Evolutionary conservation across 768 basidiomycete species (phyloP), one percentile per base, ranked within the genome.

Genomic region (Collybiopsis luxurians): DNA sequence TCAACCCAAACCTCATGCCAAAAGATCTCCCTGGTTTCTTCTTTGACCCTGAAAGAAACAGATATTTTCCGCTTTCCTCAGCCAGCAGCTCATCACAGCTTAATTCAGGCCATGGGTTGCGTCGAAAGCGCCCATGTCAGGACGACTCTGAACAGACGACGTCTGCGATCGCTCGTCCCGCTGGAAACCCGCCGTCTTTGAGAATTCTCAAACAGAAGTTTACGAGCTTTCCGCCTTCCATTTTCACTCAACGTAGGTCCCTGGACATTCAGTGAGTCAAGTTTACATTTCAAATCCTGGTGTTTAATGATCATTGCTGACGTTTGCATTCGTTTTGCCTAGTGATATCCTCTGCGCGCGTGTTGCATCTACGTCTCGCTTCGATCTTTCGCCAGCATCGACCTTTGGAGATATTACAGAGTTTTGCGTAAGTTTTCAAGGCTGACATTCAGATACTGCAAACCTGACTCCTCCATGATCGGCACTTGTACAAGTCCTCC

Each of bases 11-110:
- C n/a, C n/a, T n/a, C n/a, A n/a, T n/a, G n/a, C n/a, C n/a, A n/a
- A n/a, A n/a, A n/a, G n/a, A n/a, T n/a, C n/a, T 85, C 11, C 81
- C 84, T 49, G 85, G 85, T 1, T 68, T 85, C 51, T 81, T 80
- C 64, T 87, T 77, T 71, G 83, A 87, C 63, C 64, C 71, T 57
- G 64, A 65, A 31, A 71, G 66, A 54, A 79, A 81, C 39, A 76
- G 85, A 10, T 86, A 87, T 65, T 87, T 85, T 61, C 81, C 85
- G 23, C 31, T 77, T 42, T 6, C 40, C 40, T 17, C 48, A 21
- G 31, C 30, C 19, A 50, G 1, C 17, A 23, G 23, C 21, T 5
- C 24, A 15, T 7, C 17, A 47, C n/a, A 47, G 27, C 46, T 47
- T 31, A 34, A 34, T 21, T 4, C 48, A 21, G 30, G 28, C 15